Conservation (phyloP, 164 flowering plant genomes). For the Macadamia integrifolia region DNA sequence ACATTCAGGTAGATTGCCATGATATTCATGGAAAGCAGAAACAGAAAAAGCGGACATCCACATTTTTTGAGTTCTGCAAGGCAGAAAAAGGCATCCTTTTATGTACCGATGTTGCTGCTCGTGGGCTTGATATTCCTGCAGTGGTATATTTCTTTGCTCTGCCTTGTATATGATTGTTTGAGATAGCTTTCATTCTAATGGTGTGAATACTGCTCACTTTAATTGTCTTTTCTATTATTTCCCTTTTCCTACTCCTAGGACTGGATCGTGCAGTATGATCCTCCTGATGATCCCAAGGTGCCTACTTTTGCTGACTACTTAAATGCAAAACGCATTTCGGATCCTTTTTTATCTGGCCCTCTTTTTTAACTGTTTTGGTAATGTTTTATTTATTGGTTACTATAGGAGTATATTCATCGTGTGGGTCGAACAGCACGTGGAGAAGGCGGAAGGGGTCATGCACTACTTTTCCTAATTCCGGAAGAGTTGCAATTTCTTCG, state of each 20-base stretch:
- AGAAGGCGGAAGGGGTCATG: conserved; percentile 88
- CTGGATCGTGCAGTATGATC: conserved; percentile 96
- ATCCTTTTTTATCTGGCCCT: not conserved
- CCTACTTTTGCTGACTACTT: not conserved
- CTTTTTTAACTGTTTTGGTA: not conserved
- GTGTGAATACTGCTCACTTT: not conserved
- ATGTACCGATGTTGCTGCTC: conserved; percentile 97
- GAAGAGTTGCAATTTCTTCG: conserved; percentile 81
- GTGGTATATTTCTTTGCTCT: conserved; percentile 49
- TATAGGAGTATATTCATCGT: conserved; percentile 90
- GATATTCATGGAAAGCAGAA: conserved; percentile 94
- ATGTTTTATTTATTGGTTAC: not conserved
- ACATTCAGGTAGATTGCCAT: conserved; percentile 59
- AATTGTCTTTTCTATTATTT: not conserved
- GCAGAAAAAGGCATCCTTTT: conserved; percentile 83
- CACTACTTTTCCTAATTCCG: conserved; percentile 79
- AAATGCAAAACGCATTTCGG: not conserved
- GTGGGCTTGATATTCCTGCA: conserved; percentile 89
- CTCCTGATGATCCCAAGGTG: conserved; percentile 99
- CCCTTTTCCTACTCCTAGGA: conserved; percentile 43
- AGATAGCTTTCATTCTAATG: not conserved
- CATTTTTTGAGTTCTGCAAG: conserved; percentile 81
- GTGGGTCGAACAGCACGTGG: conserved; percentile 99
- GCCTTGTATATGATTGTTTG: not conserved
- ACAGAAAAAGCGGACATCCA: conserved; percentile 75